Base-by-base conservation (phyloP, 2,329 filamentous ascomycete species). In the Xylariomycetidae sp. region DNA sequence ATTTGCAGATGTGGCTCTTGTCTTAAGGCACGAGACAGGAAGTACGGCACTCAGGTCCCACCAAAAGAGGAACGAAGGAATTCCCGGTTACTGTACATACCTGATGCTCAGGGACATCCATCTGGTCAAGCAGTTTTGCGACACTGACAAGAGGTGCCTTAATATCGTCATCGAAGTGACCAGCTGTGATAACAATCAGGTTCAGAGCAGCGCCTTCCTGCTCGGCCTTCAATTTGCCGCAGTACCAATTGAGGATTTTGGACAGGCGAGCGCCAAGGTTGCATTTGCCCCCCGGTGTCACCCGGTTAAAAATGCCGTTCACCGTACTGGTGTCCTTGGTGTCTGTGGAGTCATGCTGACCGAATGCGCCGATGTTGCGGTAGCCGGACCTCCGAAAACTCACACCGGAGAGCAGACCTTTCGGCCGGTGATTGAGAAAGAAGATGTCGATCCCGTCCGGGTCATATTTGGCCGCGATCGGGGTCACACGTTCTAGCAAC, bases 401-500 rank as follows among this genome's bases (percentile, higher is more conserved):
- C 16, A 29, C 19, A 14, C 26, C n/a, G 17, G 33, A 27, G 12
- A 34, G 17, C 13, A 34, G 33, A 27, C 33, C 22, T 20, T 34
- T 34, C 12, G 36, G 36, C 36, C 36, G 36, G 33, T 34, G 33
- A 27, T 34, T 34, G 11, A 34, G 25, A 54, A 87, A 87, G 63
- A 77, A 79, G 43, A 86, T 70, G 48, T 87, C 82, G 42, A 86
- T 79, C 6, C 82, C 82, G 51, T 86, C 77, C 2, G 60, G 56
- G 50, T 86, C 82, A 51, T 80, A 72, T 6, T 65, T 53, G 1
- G 79, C 80, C 56, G 82, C 82, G 48, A 85, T 78, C 0, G 80
- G 80, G 0, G 81, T 71, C 44, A 87, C 82, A 7, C 71, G 67
- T 13, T 70, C 63, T 5, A 87, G 65, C 2, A 82, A 80, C 25